Base-by-base conservation (phyloP, 169 alveolate genomes). In the Plasmodium billcollinsi region DNA sequence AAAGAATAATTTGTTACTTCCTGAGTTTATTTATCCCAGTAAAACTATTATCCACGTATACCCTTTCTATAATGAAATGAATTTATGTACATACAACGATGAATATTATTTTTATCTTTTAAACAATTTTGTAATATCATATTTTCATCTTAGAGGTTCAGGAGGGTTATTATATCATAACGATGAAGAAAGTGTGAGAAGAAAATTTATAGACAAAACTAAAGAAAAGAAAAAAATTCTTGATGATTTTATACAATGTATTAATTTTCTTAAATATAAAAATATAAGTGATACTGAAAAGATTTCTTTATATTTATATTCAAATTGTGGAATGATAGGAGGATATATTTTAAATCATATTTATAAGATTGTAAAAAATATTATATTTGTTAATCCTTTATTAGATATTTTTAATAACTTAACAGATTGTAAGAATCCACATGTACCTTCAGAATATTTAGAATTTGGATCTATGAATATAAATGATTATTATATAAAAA, bases 321-420 rank as follows among this genome's bases (percentile, higher is more conserved):
- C 89, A 14, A 78, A 78, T 47, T 50, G 78, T 63, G 89, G 89
- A 15, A 43, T 78, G n/a, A 50, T 78, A 11, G 89, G 89, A 45
- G 89, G 89, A 7, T 78, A 50, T 45, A 39, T 78, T 6, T 45
- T 78, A 65, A 52, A 39, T 52, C 59, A 59, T 43, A 11, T 15
- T 45, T 24, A 8, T 8, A 78, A 63, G 20, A 49, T 47, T 6
- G 45, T 78, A 50, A 65, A 78, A 63, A 78, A 63, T 66, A 45
- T 93, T n/a, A 39, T 88, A 54, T 73, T 93, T 14, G 72, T 88
- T 14, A 73, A 91, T 52, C 96, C 96, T 1, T 89, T 88, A 61
- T 54, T 93, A 78, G 96, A 94, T 54, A 75, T 83, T 29, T 54
- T 83, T 15, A 80, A 73, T 12, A 73, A 76, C n/a, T 39, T 93